Evolutionary conservation across 139 green algal species (phyloP).

Genomic region (Protoeuglena noctilucae): DNA sequence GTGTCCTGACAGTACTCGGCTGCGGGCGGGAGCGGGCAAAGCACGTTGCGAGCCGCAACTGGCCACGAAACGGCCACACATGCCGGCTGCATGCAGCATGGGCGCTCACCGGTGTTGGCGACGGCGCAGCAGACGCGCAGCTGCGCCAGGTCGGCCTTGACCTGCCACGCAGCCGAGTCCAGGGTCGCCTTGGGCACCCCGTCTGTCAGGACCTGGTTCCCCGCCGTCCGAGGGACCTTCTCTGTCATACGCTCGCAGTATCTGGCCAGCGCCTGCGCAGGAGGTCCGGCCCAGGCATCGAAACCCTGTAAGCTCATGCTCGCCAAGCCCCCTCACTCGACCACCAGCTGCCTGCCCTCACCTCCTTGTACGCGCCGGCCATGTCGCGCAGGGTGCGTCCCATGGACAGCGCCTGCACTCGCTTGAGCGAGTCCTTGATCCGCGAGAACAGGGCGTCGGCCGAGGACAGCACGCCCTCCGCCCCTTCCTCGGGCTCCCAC

Average conservation of each 20-base stretch:
- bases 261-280: neutral
- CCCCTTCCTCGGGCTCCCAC: conserved; percentile 3
- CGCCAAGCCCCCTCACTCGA: neutral
- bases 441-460: conserved; percentile 1
- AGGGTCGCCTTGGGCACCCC: no score
- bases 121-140: no score
- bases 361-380: neutral
- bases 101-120: no score
- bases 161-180: no score
- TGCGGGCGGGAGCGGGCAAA: no score
- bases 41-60: no score
- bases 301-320: neutral
- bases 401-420: neutral
- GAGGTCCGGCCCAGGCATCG: neutral
- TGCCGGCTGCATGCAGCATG: no score
- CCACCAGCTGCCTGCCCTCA: neutral
- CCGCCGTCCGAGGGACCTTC: no score
- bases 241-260: neutral
- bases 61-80: no score
- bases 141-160: no score
- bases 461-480: conserved; percentile 2
- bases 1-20: no score
- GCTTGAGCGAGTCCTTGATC: conserved; percentile 5
- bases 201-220: no score
- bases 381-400: conserved; percentile 4